phyloP scores from a whole-genome alignment of 768 basidiomycete species.

The Chalciporus pseudorubinellus region DNA sequence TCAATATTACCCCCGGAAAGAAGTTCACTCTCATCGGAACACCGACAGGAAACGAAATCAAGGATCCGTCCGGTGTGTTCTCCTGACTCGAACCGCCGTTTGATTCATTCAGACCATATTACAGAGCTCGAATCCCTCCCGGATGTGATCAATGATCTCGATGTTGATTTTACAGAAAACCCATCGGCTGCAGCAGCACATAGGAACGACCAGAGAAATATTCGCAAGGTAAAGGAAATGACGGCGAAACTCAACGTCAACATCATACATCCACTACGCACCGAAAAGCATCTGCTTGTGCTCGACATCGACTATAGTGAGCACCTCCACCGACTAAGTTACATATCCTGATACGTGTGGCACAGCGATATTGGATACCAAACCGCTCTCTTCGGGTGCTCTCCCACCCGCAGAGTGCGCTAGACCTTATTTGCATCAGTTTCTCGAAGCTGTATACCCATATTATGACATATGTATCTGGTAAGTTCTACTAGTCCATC shows the following conservation, averaged over 20 bases:
- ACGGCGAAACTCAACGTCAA: conserved; percentile 62
- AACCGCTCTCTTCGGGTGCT: conserved; percentile 77
- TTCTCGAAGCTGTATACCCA: conserved; percentile 75
- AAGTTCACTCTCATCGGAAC: conserved; percentile 88
- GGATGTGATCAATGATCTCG: conserved; percentile 76
- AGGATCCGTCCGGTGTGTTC: conserved; percentile 63
- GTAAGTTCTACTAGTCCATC: conserved; percentile 34
- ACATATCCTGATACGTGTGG: conserved; percentile 3
- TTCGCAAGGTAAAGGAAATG: conserved; percentile 75
- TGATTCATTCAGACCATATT: not conserved
- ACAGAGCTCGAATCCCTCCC: conserved; percentile 64
- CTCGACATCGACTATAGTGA: conserved; percentile 88
- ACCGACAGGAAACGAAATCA: conserved; percentile 81
- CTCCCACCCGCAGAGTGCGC: conserved; percentile 81
- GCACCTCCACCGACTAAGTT: conserved; percentile 10
- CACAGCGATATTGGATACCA: conserved; percentile 79
- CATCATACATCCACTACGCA: conserved; percentile 72
- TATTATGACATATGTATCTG: conserved; percentile 90
- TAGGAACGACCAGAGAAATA: conserved; percentile 75
- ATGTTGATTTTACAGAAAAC: conserved; percentile 72
- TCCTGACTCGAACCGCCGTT: not conserved
- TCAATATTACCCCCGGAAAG: conserved; percentile 56
- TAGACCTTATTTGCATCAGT: conserved; percentile 79
- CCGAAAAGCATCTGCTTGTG: conserved; percentile 78
- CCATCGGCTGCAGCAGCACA: conserved; percentile 56